These are phyloP conservation scores for Gastrolobium villosum DNA, from an alignment of 306 rosid genomes.

Conservation along the genomic window DNA sequence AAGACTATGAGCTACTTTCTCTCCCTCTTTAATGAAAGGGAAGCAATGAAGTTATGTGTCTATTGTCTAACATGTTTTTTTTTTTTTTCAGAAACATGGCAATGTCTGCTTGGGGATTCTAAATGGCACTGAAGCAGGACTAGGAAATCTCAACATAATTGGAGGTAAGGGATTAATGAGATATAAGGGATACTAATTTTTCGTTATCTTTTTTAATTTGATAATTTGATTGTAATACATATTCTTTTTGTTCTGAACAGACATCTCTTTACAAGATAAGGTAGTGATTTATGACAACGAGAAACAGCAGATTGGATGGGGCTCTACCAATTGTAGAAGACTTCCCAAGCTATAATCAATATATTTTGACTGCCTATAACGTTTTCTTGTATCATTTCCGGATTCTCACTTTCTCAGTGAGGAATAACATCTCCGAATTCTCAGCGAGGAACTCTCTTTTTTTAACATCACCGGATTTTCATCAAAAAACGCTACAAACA, in stretches of 20 bases:
- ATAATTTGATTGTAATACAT: neutral
- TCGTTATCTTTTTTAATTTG: neutral
- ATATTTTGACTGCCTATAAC: neutral
- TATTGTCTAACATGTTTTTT: conserved; percentile 40
- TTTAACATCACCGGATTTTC: no score
- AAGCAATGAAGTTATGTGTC: conserved; percentile 5
- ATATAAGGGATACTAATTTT: neutral
- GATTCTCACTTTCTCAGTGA: no score
- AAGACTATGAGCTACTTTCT: neutral
- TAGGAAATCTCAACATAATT: conserved; percentile 63
- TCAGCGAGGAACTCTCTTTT: no score
- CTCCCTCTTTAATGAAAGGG: neutral
- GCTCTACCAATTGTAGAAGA: conserved; percentile 57
- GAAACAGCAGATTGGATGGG: conserved; percentile 77
- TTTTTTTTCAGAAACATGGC: conserved; percentile 59
- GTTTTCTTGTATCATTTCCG: no score
- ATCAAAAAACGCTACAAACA: no score
- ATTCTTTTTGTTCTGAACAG: conserved; percentile 51
- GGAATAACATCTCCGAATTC: no score
- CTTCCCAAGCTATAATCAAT: conserved; percentile 51
- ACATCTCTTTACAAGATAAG: conserved; percentile 70
- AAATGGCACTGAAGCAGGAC: conserved; percentile 58
- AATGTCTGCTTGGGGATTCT: conserved; percentile 86
- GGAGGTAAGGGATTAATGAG: conserved; percentile 65
- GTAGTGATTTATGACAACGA: conserved; percentile 83